These are phyloP conservation scores for Backusella sp. DNA, from an alignment of 192 early-diverging fungal genomes.

Conservation along the genomic window DNA sequence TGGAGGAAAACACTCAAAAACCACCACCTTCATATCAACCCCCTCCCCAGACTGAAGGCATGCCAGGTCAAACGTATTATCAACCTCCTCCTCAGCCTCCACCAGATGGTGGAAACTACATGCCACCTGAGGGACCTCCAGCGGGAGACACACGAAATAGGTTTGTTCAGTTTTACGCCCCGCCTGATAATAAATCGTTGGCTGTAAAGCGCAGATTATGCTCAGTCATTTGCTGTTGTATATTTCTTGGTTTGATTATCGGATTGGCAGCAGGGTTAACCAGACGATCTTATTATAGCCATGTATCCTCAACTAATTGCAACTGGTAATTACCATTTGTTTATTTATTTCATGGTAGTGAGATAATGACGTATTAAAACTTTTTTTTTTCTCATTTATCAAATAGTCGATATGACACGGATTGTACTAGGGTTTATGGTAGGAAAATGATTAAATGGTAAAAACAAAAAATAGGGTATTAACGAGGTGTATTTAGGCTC, in stretches of 20 bases:
- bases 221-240: conserved; percentile 6
- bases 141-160: neutral
- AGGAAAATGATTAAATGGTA: neutral
- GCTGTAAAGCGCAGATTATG: conserved; percentile 16
- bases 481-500: neutral
- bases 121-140: neutral
- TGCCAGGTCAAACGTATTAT: conserved; percentile 17
- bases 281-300: neutral
- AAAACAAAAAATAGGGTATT: neutral
- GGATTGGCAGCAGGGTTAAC: conserved; percentile 24
- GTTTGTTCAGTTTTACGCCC: conserved; percentile 16
- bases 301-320: neutral
- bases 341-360: neutral
- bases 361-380: neutral
- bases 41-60: neutral
- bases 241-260: conserved; percentile 14
- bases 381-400: neutral
- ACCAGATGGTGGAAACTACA: neutral
- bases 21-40: conserved; percentile 25
- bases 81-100: conserved; percentile 20
- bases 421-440: neutral
- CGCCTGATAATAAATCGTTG: conserved; percentile 16
- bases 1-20: neutral
- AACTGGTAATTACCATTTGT: neutral
- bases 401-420: neutral